Percentiles rank a stretch among this genome's conserved stretches.
Evolutionary conservation across 192 early-diverging fungal genomes (phyloP).

Genomic region (Entomortierella beljakovae): DNA sequence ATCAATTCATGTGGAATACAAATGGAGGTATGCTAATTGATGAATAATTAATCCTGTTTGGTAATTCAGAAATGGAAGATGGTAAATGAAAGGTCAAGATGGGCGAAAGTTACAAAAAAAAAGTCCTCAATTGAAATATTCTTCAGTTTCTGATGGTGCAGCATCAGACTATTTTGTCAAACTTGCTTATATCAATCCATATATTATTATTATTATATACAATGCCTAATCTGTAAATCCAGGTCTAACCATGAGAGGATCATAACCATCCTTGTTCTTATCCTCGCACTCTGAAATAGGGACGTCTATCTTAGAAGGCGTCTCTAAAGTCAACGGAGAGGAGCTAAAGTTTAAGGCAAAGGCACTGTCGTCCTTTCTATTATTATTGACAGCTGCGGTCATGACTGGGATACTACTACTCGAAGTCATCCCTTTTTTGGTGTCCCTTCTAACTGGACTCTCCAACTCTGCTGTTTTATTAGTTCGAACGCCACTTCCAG

Average conservation of each 20-base stretch:
- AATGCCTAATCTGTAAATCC: conserved; percentile 23
- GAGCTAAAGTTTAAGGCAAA: neutral
- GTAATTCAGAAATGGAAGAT: too few relatives aligned
- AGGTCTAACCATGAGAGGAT: conserved; percentile 38
- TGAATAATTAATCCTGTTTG: too few relatives aligned
- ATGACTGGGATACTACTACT: conserved; percentile 2
- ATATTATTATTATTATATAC: too few relatives aligned
- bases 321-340: neutral
- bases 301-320: conserved; percentile 10
- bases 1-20: too few relatives aligned
- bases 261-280: conserved; percentile 38
- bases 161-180: too few relatives aligned
- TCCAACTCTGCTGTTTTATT: neutral
- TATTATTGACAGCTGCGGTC: neutral
- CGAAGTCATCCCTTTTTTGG: conserved; percentile 29
- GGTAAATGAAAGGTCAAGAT: too few relatives aligned
- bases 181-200: too few relatives aligned
- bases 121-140: too few relatives aligned
- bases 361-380: neutral
- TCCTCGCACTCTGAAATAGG: conserved; percentile 20
- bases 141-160: too few relatives aligned
- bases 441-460: neutral
- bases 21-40: too few relatives aligned
- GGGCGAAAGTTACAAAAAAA: too few relatives aligned
- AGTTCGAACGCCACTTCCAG: conserved; percentile 36